Base-by-base conservation (phyloP, 352 stramenopile genomes). In the Globisporangium heterothallicum region DNA sequence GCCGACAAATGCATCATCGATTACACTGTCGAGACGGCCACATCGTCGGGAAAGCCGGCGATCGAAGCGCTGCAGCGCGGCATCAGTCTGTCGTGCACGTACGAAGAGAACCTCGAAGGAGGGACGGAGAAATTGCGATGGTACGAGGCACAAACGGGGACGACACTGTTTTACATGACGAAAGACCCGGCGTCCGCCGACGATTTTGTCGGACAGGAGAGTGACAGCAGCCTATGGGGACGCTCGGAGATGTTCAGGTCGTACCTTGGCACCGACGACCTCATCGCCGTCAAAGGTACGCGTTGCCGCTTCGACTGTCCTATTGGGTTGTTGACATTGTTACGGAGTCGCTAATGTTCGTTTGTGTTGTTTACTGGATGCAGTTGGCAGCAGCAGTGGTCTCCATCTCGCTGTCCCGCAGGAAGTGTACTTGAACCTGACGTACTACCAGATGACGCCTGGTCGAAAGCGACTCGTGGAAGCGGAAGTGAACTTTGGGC, bases 21-120 rank as follows among this genome's bases (percentile, higher is more conserved):
- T 36, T 79, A 82, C 44, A 82, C 68, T 0, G 56, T 75, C 6
- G 42, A 64, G 21, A 56, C 21, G 2, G 61, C 58, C 8, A 58
- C 46, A 3, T 58, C 56, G n/a, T 65, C 63, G 2, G 44, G 51
- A 6, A n/a, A 34, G 6, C 25, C 49, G 2, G 26, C 29, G 7
- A 40, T 7, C 53, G 59, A 35, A 51, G 61, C 62, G 2, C 64
- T 66, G 12, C 49, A 88, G 34, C 74, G 80, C 18, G 91, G 91
- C 5, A 80, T 97, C 42, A 75, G 79, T 36, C 68, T 98, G 13
- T 75, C 86, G 8, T 99, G 96, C 60, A 70, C 75, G 0, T 98
- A 95, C 59, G 96, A 91, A 47, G 83, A 91, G 46, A 87, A 91
- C 21, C 61, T 93, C 2, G 83, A 88, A 50, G 83, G 76, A 21